These are phyloP conservation scores for Pleurotus eryngii DNA, from an alignment of 768 basidiomycete species.

Conservation along the genomic window DNA sequence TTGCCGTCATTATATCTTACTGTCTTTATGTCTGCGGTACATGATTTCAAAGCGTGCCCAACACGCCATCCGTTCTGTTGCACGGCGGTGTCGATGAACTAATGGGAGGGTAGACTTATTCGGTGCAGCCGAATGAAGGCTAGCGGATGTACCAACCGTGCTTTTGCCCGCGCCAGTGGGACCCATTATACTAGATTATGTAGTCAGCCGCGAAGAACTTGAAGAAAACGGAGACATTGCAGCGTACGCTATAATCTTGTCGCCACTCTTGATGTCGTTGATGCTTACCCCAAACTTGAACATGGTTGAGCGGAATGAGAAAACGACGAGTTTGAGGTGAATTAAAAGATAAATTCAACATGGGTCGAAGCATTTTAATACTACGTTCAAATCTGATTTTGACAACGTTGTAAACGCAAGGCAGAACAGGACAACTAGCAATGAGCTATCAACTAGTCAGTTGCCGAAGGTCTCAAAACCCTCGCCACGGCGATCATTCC, in stretches of 20 bases:
- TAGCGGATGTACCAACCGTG: conserved; percentile 16
- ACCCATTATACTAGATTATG: conserved; percentile 23
- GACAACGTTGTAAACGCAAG: too few species aligned
- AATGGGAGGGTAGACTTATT: not conserved
- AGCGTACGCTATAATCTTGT: not conserved
- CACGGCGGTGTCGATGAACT: conserved; percentile 20
- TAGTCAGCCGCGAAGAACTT: not conserved
- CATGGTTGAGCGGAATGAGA: not conserved
- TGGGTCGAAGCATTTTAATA: too few species aligned
- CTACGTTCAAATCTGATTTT: too few species aligned
- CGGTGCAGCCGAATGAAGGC: not conserved
- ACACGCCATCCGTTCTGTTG: conserved; percentile 11
- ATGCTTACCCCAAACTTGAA: not conserved
- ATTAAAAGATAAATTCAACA: too few species aligned
- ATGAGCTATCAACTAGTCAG: too few species aligned
- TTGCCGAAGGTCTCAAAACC: too few species aligned
- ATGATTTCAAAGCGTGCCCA: conserved; percentile 21
- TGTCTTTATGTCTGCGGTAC: conserved; percentile 18
- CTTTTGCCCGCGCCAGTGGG: conserved; percentile 29
- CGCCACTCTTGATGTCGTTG: not conserved
- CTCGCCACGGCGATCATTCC: too few species aligned
- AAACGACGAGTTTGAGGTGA: too few species aligned
- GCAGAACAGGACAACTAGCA: too few species aligned
- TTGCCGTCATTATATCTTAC: conserved; percentile 10
- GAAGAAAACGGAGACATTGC: not conserved